Conservation (phyloP, 2,329 filamentous ascomycete genomes). For the Penicillium italicum region DNA sequence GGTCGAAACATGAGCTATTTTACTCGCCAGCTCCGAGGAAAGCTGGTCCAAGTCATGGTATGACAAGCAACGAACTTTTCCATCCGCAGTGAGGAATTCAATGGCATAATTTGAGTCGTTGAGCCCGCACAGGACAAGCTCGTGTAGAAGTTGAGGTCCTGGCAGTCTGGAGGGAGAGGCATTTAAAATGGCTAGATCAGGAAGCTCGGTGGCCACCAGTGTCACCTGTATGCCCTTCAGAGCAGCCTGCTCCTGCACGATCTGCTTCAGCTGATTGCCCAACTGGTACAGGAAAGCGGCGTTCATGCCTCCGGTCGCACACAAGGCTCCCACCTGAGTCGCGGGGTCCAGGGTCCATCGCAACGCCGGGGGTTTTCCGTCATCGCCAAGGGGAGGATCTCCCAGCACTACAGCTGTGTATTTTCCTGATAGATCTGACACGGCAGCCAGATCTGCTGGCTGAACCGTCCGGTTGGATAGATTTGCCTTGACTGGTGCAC, state of each 20-base stretch:
- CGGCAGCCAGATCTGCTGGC: constrained; percentile 14
- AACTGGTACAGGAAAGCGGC: constrained; percentile 27
- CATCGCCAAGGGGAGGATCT: constrained; percentile 7
- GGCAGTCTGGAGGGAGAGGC: constrained; percentile 49
- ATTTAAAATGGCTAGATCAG: constrained; percentile 57
- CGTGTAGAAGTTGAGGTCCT: constrained; percentile 57
- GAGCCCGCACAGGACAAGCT: constrained; percentile 55
- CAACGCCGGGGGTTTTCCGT: constrained; percentile 16
- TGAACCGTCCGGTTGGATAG: constrained; percentile 16
- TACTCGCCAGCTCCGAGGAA: constrained; percentile 55
- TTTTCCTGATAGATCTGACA: constrained; percentile 8
- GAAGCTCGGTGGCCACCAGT: constrained; percentile 11
- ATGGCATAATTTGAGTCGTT: constrained; percentile 52
- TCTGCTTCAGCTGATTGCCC: constrained; percentile 27
- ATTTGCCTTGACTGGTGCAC: constrained; percentile 27
- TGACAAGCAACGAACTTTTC: constrained; percentile 49
- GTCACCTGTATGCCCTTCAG: constrained; percentile 13
- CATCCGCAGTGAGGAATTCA: constrained; percentile 57
- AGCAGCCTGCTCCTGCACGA: constrained; percentile 24
- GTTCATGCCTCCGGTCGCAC: constrained; percentile 25
- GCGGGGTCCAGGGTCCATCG: constrained; percentile 23
- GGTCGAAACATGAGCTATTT: constrained; percentile 40
- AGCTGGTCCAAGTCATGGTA: constrained; percentile 61
- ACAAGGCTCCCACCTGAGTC: constrained; percentile 24
- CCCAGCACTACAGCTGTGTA: constrained; percentile 27